These are phyloP conservation scores for Amoeboaphelidium protococcarum DNA, from an alignment of 371 early-diverging fungal genomes.

Conservation along the genomic window DNA sequence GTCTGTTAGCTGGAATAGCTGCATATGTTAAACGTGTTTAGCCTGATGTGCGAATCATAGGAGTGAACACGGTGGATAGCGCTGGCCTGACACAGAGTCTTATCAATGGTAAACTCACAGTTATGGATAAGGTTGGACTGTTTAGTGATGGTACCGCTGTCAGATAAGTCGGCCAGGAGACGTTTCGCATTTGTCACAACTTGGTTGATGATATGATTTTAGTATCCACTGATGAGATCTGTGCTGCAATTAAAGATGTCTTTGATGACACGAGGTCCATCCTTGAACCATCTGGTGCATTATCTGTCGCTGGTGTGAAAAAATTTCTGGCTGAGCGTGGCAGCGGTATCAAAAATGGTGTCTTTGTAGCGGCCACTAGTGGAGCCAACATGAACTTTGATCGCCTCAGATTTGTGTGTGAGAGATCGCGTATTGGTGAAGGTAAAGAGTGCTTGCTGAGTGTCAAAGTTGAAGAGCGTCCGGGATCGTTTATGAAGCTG, in stretches of 20 bases:
- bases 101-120: slow-evolving; percentile 23
- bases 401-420: slow-evolving; percentile 76
- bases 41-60: slow-evolving; percentile 56
- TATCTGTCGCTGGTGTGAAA: slow-evolving; percentile 63
- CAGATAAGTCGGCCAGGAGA: slow-evolving; percentile 59
- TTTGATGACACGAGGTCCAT: slow-evolving; percentile 85
- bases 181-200: slow-evolving; percentile 36
- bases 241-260: slow-evolving; percentile 90
- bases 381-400: slow-evolving; percentile 97
- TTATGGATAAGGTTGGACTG: slow-evolving; percentile 54
- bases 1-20: slow-evolving; percentile 66
- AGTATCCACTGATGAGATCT: slow-evolving; percentile 78
- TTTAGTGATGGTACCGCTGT: slow-evolving; percentile 95
- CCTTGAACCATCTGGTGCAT: slow-evolving; percentile 82
- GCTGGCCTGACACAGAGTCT: slow-evolving; percentile 64
- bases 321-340: slow-evolving; percentile 25
- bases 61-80: slow-evolving; percentile 71
- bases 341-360: slow-evolving; percentile 10
- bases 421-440: slow-evolving; percentile 75
- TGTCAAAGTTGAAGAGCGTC: slow-evolving; percentile 63
- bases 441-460: slow-evolving; percentile 60
- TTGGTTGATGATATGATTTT: slow-evolving; percentile 43
- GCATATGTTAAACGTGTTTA: slow-evolving; percentile 64
- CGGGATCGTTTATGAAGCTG: slow-evolving; percentile 58
- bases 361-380: slow-evolving; percentile 46